These are phyloP conservation scores for Sphaerosporella brunnea DNA, from an alignment of 495 filamentous ascomycete species.

Conservation along the genomic window DNA sequence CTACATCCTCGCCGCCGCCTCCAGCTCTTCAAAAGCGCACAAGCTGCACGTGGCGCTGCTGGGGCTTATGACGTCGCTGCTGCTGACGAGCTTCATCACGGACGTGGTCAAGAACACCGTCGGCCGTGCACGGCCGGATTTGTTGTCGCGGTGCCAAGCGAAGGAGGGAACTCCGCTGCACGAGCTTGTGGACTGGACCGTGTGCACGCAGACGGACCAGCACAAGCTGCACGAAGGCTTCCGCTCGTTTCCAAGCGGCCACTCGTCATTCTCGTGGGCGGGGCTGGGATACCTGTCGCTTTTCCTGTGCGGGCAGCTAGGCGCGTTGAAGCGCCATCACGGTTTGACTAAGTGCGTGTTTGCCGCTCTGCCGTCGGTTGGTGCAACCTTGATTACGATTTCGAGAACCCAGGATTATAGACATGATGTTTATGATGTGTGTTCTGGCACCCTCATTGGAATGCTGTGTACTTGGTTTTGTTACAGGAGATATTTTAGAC, in stretches of 20 bases:
- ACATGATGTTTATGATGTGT: conserved; percentile 89
- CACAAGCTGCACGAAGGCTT: conserved; percentile 81
- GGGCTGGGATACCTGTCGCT: conserved; percentile 70
- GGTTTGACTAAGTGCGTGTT: conserved; percentile 45
- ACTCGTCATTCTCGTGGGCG: conserved; percentile 68
- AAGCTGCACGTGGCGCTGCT: conserved; percentile 76
- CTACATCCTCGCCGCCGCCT: conserved; percentile 37
- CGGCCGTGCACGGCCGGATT: conserved; percentile 75
- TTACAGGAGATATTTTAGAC: conserved; percentile 39
- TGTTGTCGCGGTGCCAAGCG: conserved; percentile 77
- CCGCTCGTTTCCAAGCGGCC: conserved; percentile 81
- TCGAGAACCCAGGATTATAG: conserved; percentile 86
- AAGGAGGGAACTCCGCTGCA: conserved; percentile 42
- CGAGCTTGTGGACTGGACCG: conserved; percentile 49
- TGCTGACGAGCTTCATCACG: conserved; percentile 67
- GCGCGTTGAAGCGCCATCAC: conserved; percentile 12
- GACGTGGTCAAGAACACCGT: conserved; percentile 85
- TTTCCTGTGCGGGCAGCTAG: conserved; percentile 33
- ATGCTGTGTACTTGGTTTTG: conserved; percentile 59
- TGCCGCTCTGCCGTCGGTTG: conserved; percentile 50
- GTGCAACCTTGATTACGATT: conserved; percentile 72
- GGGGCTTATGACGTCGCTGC: conserved; percentile 55
- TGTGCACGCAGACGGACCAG: conserved; percentile 63
- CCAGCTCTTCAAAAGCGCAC: conserved; percentile 31
- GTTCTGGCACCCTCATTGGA: conserved; percentile 54